These are phyloP conservation scores for Annulohypoxylon truncatum DNA, from an alignment of 2,329 filamentous ascomycete species.

Conservation along the genomic window DNA sequence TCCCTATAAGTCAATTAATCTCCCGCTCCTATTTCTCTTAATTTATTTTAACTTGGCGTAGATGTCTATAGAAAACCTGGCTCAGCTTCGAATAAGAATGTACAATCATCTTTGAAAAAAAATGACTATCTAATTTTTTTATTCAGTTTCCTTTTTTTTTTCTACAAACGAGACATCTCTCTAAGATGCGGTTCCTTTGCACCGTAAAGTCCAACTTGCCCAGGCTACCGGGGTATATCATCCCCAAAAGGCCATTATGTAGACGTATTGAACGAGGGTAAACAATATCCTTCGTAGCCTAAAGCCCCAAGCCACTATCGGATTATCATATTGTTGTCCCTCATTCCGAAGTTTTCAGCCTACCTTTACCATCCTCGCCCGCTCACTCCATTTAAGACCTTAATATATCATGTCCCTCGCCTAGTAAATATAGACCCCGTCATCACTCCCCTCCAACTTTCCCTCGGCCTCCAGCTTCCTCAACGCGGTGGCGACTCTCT, in stretches of 20 bases:
- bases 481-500: constrained; percentile 46
- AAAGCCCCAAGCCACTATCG: not conserved
- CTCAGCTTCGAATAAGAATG: not conserved
- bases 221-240: too few relatives aligned
- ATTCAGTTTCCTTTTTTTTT: not conserved
- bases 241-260: not conserved
- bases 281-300: not conserved
- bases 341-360: not conserved
- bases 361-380: not conserved
- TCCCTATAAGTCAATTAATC: not conserved
- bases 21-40: not conserved
- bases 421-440: constrained; percentile 30
- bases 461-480: constrained; percentile 41
- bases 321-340: not conserved
- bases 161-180: not conserved
- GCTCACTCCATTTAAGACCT: not conserved
- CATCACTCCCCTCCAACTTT: constrained; percentile 30
- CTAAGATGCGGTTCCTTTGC: not conserved
- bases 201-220: not conserved
- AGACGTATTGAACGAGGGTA: not conserved
- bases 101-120: not conserved
- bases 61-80: not conserved
- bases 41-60: not conserved
- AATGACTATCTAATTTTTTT: constrained; percentile 10
- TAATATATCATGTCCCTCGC: not conserved